These are phyloP conservation scores for Suillus variegatus DNA, from an alignment of 768 basidiomycete species.

Conservation along the genomic window DNA sequence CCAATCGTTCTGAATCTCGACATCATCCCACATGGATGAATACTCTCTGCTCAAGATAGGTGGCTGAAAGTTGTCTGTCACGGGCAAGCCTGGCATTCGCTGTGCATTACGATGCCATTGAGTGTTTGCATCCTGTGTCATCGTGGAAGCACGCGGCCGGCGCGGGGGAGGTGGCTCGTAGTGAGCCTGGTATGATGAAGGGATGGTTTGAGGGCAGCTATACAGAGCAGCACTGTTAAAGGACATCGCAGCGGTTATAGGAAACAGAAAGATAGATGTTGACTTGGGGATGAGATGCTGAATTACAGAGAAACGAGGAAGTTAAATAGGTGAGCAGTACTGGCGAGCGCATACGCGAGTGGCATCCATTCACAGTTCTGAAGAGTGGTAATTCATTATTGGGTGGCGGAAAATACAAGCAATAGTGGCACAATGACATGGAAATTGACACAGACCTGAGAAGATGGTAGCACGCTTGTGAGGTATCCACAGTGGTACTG, in stretches of 20 bases:
- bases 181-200: too few species aligned
- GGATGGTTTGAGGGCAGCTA: neutral
- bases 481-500: neutral
- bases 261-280: neutral
- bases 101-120: neutral
- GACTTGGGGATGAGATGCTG: neutral
- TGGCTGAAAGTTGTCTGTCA: neutral
- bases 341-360: neutral
- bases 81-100: neutral
- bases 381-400: neutral
- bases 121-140: neutral
- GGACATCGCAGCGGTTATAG: neutral
- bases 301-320: neutral
- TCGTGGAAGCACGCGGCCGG: slow-evolving; percentile 1
- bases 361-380: neutral
- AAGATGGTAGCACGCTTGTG: neutral
- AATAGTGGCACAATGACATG: neutral
- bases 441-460: neutral
- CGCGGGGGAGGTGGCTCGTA: neutral
- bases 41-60: slow-evolving; percentile 7
- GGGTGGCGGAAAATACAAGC: neutral
- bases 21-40: slow-evolving; percentile 1
- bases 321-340: neutral
- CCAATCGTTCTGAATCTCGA: neutral
- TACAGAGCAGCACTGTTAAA: neutral